Evolutionary conservation across 1,284 basidiomycete genomes (phyloP).

Genomic region (Rhodotorula sp.): DNA sequence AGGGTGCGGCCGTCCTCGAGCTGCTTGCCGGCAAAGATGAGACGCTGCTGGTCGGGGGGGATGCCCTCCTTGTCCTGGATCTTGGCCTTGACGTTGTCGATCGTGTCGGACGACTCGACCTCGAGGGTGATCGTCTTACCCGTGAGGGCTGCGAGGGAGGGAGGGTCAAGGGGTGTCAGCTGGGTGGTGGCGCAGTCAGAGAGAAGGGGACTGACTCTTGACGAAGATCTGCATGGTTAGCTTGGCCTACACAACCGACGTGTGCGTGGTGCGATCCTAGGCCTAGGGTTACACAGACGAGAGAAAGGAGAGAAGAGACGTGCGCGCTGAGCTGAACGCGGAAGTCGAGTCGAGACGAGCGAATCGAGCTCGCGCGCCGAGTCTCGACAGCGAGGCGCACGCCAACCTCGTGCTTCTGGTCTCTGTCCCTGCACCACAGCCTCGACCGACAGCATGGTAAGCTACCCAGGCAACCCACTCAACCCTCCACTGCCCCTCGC

Average conservation of each 20-base stretch:
- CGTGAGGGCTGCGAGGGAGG: conserved; percentile 37
- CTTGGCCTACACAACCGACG: conserved; percentile 23
- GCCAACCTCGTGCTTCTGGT: neutral
- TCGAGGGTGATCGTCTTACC: conserved; percentile 56
- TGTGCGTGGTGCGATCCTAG: conserved; percentile 30
- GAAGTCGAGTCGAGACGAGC: neutral
- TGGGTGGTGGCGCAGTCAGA: neutral
- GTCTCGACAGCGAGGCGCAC: neutral
- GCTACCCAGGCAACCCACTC: neutral
- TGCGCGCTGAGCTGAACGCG: neutral
- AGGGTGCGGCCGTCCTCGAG: conserved; percentile 54
- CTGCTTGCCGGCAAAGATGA: conserved; percentile 55
- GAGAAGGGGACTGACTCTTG: conserved; percentile 35
- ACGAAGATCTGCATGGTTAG: conserved; percentile 46
- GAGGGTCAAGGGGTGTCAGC: neutral
- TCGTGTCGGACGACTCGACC: conserved; percentile 61
- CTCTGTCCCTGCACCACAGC: conserved; percentile 24
- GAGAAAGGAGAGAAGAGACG: conserved; percentile 5
- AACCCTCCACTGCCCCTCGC: neutral
- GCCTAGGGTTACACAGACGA: conserved; percentile 11
- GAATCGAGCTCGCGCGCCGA: neutral
- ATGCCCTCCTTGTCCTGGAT: conserved; percentile 51
- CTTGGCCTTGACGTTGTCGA: conserved; percentile 57
- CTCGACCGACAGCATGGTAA: conserved; percentile 27
- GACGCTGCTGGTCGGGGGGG: conserved; percentile 53